Evolutionary conservation across 176 grass and related monocot genomes (phyloP), one percentile per base, ranked within the genome.

Genomic region (Phyllostachys edulis): DNA sequence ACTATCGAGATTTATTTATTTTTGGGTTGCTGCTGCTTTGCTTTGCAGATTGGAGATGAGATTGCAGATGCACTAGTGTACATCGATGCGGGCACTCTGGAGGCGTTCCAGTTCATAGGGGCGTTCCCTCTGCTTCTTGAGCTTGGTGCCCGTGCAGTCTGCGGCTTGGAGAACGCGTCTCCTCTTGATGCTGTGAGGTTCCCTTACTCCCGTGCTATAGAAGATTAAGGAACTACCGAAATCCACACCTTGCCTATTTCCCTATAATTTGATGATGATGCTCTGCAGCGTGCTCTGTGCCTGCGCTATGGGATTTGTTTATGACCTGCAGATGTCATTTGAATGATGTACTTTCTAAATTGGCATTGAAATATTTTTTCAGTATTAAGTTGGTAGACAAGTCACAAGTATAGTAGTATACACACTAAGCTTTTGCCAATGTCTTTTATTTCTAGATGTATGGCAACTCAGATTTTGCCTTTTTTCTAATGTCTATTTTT

Each of bases 41-140:
- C 20, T 56, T 65, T 70, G 54, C 84, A 98, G 93, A 89, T 98
- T 77, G 92, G 91, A 41, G 93, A 95, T 39, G 86, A 90, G 71
- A 88, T 96, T 76, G 76, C 61, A 4, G 89, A 88, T 26, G 78
- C 96, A 42, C 80, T 87, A 68, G 66, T 95, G 41, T 94, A 98
- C 71, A 12, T 94, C 17, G 96, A 98, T 76, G 89, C 82, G 8
- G 93, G 93, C 40, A 90, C 90, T 29, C 70, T 88, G 69, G 96
- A 98, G 41, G 82, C 93, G 0, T 94, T 98, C 83, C 96, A 92
- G 79, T 94, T 98, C 63, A 66, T 90, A 44, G 96, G 96, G 47
- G 93, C 91, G 8, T 94, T 99, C 62, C 91, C 93, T 45, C 55
- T 94, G 40, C 84, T 99, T 52, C 81, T 96, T 50, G 87, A 99